Percentiles rank a stretch among this genome's conserved stretches.
These are phyloP conservation scores for Podila minutissima DNA, from an alignment of 192 early-diverging fungal genomes.

Conservation along the genomic window DNA sequence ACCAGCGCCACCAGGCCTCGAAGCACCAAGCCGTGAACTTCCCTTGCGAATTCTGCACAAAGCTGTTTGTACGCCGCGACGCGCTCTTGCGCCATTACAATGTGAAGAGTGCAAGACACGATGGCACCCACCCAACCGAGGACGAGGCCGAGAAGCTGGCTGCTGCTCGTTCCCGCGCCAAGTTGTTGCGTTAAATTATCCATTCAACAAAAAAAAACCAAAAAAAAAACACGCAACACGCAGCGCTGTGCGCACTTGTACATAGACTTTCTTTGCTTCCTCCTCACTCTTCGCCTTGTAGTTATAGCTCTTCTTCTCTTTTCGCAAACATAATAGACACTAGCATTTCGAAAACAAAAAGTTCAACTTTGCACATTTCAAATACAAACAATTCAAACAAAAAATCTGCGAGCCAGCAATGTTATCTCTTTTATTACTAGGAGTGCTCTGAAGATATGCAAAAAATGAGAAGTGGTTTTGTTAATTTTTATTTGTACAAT, in stretches of 20 bases:
- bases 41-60: conserved; percentile 35
- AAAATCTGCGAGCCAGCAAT: too few species aligned
- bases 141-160: conserved; percentile 25
- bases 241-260: neutral
- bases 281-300: neutral
- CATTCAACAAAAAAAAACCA: conserved; percentile 3
- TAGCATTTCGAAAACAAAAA: too few species aligned
- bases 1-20: conserved; percentile 30
- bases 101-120: conserved; percentile 18
- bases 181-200: conserved; percentile 22
- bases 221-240: neutral
- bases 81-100: conserved; percentile 38
- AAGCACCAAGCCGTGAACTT: conserved; percentile 28
- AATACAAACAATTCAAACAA: too few species aligned
- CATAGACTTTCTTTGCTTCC: neutral
- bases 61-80: conserved; percentile 27
- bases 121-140: conserved; percentile 23
- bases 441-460: too few species aligned
- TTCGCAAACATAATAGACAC: too few species aligned
- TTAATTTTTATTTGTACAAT: too few species aligned
- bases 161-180: conserved; percentile 26
- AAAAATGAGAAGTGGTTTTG: too few species aligned
- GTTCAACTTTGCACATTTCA: too few species aligned
- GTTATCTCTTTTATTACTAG: too few species aligned
- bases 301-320: neutral